These are phyloP conservation scores for Fusarium humuli DNA, from an alignment of 2,329 filamentous ascomycete species.

Conservation along the genomic window DNA sequence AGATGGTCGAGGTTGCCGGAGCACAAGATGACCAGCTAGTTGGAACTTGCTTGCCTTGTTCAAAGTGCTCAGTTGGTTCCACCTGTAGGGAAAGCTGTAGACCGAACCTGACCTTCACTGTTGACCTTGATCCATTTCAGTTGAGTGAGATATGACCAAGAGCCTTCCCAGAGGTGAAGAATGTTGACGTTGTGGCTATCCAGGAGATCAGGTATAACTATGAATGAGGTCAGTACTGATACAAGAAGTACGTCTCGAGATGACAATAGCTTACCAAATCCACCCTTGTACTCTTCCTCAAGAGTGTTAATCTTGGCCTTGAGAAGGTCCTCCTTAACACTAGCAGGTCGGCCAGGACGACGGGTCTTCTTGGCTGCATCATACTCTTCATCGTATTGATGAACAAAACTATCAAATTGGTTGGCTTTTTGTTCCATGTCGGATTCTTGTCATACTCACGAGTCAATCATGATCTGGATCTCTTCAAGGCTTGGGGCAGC, in stretches of 20 bases:
- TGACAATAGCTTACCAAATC: conserved; percentile 75
- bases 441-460: conserved; percentile 57
- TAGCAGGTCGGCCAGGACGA: conserved; percentile 82
- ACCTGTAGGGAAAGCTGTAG: conserved; percentile 81
- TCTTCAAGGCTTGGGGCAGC: conserved; percentile 66
- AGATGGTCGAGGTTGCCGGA: not conserved
- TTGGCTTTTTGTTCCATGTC: not conserved
- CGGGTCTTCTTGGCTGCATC: conserved; percentile 73
- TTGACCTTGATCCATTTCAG: conserved; percentile 82
- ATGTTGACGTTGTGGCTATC: conserved; percentile 72
- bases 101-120: conserved; percentile 70
- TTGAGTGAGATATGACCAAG: conserved; percentile 83
- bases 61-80: conserved; percentile 24
- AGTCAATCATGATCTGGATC: conserved; percentile 71
- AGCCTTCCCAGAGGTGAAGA: conserved; percentile 81
- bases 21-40: not conserved
- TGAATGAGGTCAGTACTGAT: conserved; percentile 23
- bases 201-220: conserved; percentile 80
- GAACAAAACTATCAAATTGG: conserved; percentile 64
- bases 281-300: conserved; percentile 82
- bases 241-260: not conserved
- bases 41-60: not conserved
- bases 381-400: conserved; percentile 78
- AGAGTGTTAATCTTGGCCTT: conserved; percentile 77
- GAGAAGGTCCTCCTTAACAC: conserved; percentile 80